Evolutionary conservation across 176 grass and related monocot species (phyloP), one percentile per base, ranked within the genome.

Genomic region (Carex parvula): DNA sequence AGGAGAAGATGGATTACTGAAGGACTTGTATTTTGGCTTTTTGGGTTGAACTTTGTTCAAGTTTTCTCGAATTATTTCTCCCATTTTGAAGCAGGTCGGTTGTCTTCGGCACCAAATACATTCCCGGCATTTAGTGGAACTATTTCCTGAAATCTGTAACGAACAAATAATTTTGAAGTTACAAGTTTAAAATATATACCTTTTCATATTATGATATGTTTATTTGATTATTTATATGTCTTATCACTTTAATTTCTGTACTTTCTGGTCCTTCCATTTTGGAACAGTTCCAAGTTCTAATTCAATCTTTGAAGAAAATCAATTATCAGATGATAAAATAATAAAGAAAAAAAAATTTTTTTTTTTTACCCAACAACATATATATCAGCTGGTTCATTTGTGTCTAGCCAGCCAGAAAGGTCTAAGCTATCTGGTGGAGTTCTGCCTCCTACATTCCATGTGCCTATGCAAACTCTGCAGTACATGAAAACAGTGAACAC

Each of bases 341-440:
- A 82, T 50, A 66, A 52, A 32, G 41, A 65, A 65, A n/a, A n/a
- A n/a, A n/a, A n/a, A n/a, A n/a, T 24, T 44, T 8, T 54, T 30
- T 67, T n/a, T n/a, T n/a, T n/a, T 82, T 97, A 97, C 94, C 94
- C 95, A 80, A 98, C 79, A 50, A 92, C 92, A 80, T 98, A 98
- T 42, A 98, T 85, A 92, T 98, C 91, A 58, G 95, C 89, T 69
- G 85, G 92, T 85, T 98, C 88, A 42, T 90, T 80, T 67, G 82
- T 82, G n/a, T 80, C 86, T 55, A 98, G 86, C 95, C 95, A 98
- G 14, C 71, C 65, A 20, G 63, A 41, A 84, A 98, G 83, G 83
- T 98, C 89, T 16, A 95, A 87, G 44, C 70, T 83, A 7, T 69
- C 83, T 58, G 91, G 80, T 53, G 96, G 96, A 41, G 62, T 5